phyloP scores from a whole-genome alignment of 768 basidiomycete species.

The Trametes cinnabarina region DNA sequence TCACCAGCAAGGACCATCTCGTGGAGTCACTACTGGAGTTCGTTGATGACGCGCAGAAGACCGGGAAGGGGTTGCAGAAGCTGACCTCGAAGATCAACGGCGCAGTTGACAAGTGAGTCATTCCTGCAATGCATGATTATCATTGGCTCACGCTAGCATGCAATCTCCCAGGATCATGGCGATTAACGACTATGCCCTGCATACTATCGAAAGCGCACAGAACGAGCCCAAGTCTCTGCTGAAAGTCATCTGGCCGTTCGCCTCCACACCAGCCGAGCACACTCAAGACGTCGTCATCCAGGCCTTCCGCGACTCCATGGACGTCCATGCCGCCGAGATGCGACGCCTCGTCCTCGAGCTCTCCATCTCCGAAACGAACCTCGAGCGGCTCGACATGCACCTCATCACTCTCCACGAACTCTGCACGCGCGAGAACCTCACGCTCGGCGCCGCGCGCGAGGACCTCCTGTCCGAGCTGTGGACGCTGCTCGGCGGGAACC shows the following conservation, averaged over 20 bases:
- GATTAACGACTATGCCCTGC: slow-evolving; percentile 68
- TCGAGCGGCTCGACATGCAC: slow-evolving; percentile 62
- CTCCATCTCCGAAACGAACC: slow-evolving; percentile 50
- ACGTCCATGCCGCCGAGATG: slow-evolving; percentile 51
- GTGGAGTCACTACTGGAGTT: slow-evolving; percentile 53
- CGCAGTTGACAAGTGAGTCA: slow-evolving; percentile 65
- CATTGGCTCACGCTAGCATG: background rate
- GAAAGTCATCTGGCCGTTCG: slow-evolving; percentile 31
- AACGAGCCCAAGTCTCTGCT: slow-evolving; percentile 29
- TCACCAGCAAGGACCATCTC: slow-evolving; percentile 58
- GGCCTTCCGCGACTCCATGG: slow-evolving; percentile 65
- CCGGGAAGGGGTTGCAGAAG: slow-evolving; percentile 58
- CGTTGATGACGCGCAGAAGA: slow-evolving; percentile 57
- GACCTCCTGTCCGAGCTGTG: slow-evolving; percentile 66
- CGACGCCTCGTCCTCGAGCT: slow-evolving; percentile 65
- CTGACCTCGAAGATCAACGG: slow-evolving; percentile 68
- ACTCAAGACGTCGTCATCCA: slow-evolving; percentile 46
- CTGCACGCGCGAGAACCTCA: slow-evolving; percentile 54
- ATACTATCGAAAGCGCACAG: slow-evolving; percentile 45
- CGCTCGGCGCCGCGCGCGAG: slow-evolving; percentile 43
- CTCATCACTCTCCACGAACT: slow-evolving; percentile 57
- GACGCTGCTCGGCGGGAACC: slow-evolving; percentile 68
- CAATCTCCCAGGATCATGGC: slow-evolving; percentile 60
- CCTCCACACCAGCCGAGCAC: slow-evolving; percentile 27
- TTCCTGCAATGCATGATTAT: background rate